These are phyloP conservation scores for Aureobasidium pullulans DNA, from an alignment of 2,329 filamentous ascomycete genomes.

Conservation along the genomic window DNA sequence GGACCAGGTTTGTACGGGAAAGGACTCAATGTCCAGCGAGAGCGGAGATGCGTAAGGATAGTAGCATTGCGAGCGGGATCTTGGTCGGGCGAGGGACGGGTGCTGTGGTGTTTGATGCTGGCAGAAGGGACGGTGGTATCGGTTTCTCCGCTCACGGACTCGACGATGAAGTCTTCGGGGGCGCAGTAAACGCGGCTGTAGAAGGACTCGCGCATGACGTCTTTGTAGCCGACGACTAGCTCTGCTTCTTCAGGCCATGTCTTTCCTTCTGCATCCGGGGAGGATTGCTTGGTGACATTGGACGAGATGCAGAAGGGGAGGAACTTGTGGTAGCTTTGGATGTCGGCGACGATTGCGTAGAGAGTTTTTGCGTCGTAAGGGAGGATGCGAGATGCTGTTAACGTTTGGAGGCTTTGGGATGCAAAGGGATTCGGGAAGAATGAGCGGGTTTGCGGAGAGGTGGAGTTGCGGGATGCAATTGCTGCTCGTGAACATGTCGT, in stretches of 20 bases:
- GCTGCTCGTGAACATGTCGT: slow-evolving; percentile 7
- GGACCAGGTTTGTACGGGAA: slow-evolving; percentile 37
- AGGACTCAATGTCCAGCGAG: slow-evolving; percentile 58
- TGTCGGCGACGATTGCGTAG: slow-evolving; percentile 81
- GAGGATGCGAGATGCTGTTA: slow-evolving; percentile 68
- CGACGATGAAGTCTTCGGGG: slow-evolving; percentile 57
- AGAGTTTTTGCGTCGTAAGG: slow-evolving; percentile 64
- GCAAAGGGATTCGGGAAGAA: slow-evolving; percentile 41
- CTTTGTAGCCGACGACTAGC: slow-evolving; percentile 78
- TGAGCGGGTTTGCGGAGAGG: slow-evolving; percentile 26
- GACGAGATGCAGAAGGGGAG: slow-evolving; percentile 84
- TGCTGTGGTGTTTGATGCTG: slow-evolving; percentile 36
- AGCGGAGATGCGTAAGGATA: slow-evolving; percentile 62
- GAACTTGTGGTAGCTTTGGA: slow-evolving; percentile 76
- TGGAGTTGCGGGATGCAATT: neutral
- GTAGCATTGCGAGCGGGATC: slow-evolving; percentile 27
- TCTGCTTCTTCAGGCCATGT: slow-evolving; percentile 67
- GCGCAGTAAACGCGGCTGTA: slow-evolving; percentile 72
- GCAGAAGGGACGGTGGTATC: slow-evolving; percentile 37
- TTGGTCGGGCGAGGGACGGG: slow-evolving; percentile 28
- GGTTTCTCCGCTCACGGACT: slow-evolving; percentile 62
- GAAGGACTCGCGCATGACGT: slow-evolving; percentile 74
- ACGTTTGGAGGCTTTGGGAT: slow-evolving; percentile 54
- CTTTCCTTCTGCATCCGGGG: slow-evolving; percentile 42
- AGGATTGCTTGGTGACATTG: slow-evolving; percentile 67